Evolutionary conservation across 371 early-diverging fungal species (phyloP), one percentile per base, ranked within the genome.

Genomic region (Mortierella sp.): DNA sequence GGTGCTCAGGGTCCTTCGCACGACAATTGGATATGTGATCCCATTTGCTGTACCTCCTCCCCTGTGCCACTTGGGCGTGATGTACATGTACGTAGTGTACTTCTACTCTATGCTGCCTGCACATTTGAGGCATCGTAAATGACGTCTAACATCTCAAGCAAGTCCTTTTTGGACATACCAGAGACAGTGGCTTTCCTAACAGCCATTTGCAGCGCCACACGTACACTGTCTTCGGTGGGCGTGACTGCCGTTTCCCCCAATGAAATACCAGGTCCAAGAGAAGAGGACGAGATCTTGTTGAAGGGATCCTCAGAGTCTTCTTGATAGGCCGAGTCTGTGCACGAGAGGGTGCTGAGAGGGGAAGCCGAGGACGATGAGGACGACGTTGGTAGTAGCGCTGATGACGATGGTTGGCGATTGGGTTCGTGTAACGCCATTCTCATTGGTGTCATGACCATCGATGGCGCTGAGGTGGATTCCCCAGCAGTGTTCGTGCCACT

Each of bases 151-250:
- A 62, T 47, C 54, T 54, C 45, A 13, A 54, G 25, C 5, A 62
- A 25, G 7, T 62, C 62, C 10, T n/a, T 39, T 29, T 54, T 62
- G 22, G 54, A 47, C 25, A 62, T 19, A 2, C 62, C 62, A 45
- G 62, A 53, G 19, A 34, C 47, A 2, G 45, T 16, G 27, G 62
- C 62, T 24, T 52, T 29, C 27, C 31, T 22, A 14, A 46, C 54
- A 37, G 45, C 37, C 3, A 34, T 19, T 16, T 37, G 54, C 16
- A 62, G 37, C 13, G 62, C 39, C 27, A 54, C 17, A 3, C 45
- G 46, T 17, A 62, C 54, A n/a, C 34, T 29, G 17, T 44, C 39
- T 12, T 47, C 24, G 0, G 62, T 12, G 3, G 53, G 2, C n/a
- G 22, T 25, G 2, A 46, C 39, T 17, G 43, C 0, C 28, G 31